Conservation (phyloP, 441 rosid genomes). For the Adansonia grandidieri region DNA sequence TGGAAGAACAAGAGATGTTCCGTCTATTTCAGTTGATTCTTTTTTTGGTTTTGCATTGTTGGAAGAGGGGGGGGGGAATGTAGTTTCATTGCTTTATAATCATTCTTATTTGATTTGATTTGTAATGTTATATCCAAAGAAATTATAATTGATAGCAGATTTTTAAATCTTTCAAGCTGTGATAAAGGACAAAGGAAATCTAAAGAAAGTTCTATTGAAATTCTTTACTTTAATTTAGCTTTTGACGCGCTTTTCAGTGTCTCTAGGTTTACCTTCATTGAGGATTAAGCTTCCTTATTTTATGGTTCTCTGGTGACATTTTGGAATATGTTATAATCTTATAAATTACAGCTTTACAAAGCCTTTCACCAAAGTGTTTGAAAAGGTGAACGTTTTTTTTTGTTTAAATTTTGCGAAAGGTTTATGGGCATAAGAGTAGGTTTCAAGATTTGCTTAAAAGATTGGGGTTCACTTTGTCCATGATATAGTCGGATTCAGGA, state of each 20-base stretch:
- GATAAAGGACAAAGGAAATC: neutral
- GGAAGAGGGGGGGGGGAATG: neutral
- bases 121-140: neutral
- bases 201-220: neutral
- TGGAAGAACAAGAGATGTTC: conserved; percentile 60
- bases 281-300: neutral
- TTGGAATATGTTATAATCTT: neutral
- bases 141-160: neutral
- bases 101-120: neutral
- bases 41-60: neutral
- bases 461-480: no score
- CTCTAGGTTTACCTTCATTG: neutral
- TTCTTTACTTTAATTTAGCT: neutral
- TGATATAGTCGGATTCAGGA: no score
- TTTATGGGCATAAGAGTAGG: no score
- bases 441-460: no score
- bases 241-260: neutral
- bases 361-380: neutral
- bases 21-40: conserved; percentile 58
- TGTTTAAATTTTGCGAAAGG: no score
- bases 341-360: neutral
- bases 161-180: neutral
- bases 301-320: neutral
- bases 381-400: no score
- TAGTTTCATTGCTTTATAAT: neutral